phyloP scores from a whole-genome alignment of 768 basidiomycete species.

The Kwoniella pini region DNA sequence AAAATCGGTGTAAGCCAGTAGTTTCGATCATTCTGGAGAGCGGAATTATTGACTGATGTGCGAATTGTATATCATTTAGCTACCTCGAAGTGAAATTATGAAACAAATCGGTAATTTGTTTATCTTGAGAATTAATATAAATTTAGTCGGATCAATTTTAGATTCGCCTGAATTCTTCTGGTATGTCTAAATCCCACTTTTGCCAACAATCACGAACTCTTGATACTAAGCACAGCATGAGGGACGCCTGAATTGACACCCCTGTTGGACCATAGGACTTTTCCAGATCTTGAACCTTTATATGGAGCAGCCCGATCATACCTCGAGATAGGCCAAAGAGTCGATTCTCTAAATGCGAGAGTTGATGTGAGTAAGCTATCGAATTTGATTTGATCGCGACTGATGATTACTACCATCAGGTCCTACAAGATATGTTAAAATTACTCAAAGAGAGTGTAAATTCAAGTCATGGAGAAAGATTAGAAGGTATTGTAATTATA shows the following conservation, averaged over 20 bases:
- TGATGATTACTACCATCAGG: too few relatives aligned
- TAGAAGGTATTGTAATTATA: slow-evolving; percentile 90
- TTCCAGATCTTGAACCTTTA: slow-evolving; percentile 89
- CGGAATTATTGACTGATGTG: slow-evolving; percentile 6
- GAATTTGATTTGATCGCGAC: too few relatives aligned
- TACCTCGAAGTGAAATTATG: slow-evolving; percentile 78
- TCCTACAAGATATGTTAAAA: slow-evolving; percentile 94
- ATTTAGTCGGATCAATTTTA: slow-evolving; percentile 92
- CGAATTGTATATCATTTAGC: slow-evolving; percentile 26
- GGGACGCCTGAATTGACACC: too few relatives aligned
- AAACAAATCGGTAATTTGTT: slow-evolving; percentile 94
- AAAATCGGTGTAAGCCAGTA: slow-evolving; percentile 69
- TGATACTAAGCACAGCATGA: too few relatives aligned
- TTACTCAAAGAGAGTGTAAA: slow-evolving; percentile 92
- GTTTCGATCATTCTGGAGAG: not conserved
- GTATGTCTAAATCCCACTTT: slow-evolving; percentile 59
- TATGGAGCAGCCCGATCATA: slow-evolving; percentile 93
- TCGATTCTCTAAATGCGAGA: slow-evolving; percentile 87
- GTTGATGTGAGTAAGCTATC: slow-evolving; percentile 83
- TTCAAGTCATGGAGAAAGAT: slow-evolving; percentile 81
- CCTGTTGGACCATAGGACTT: slow-evolving; percentile 74
- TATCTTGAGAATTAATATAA: slow-evolving; percentile 88
- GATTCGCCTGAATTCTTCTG: slow-evolving; percentile 97
- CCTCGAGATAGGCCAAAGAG: slow-evolving; percentile 90
- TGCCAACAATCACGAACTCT: not conserved